phyloP scores from a whole-genome alignment of 371 early-diverging fungal species.

The Apophysomyces trapeziformis region DNA sequence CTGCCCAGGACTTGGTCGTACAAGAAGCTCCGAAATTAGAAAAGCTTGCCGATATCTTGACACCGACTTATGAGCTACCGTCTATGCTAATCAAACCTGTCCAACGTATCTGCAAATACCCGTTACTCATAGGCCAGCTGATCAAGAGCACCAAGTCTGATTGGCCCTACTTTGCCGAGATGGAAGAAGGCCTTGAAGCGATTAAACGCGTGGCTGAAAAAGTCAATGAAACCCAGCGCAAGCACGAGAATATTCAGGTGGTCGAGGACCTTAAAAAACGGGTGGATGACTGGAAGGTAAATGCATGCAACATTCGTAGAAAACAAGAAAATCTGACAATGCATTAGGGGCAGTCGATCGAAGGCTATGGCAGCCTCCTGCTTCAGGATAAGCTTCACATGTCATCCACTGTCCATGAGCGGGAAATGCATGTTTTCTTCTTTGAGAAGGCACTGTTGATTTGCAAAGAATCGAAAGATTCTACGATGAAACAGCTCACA shows the following conservation, averaged over 20 bases:
- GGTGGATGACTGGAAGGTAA: conserved; percentile 57
- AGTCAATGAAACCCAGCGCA: conserved; percentile 91
- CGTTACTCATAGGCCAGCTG: conserved; percentile 84
- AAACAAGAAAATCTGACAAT: conserved; percentile 11
- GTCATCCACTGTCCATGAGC: conserved; percentile 74
- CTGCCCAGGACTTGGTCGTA: conserved; percentile 66
- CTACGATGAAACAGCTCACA: conserved; percentile 47
- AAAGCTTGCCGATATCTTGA: conserved; percentile 70
- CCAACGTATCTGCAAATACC: conserved; percentile 97
- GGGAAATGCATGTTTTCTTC: conserved; percentile 79
- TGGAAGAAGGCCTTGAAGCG: conserved; percentile 76
- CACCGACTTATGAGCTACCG: conserved; percentile 84
- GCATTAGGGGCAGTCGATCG: conserved; percentile 30
- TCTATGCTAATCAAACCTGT: conserved; percentile 96
- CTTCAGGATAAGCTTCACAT: conserved; percentile 85
- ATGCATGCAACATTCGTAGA: conserved; percentile 7
- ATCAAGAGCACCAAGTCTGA: conserved; percentile 74
- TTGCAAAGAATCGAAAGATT: conserved; percentile 75
- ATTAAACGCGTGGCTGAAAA: conserved; percentile 87
- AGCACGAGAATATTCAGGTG: conserved; percentile 80
- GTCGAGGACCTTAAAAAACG: conserved; percentile 77
- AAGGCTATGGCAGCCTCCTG: conserved; percentile 80
- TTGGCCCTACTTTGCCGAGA: conserved; percentile 75
- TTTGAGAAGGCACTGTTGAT: conserved; percentile 90
- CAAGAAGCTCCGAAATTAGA: conserved; percentile 54